Base-by-base conservation (phyloP, 345 rosid genomes). In the Ceriops zippeliana region DNA sequence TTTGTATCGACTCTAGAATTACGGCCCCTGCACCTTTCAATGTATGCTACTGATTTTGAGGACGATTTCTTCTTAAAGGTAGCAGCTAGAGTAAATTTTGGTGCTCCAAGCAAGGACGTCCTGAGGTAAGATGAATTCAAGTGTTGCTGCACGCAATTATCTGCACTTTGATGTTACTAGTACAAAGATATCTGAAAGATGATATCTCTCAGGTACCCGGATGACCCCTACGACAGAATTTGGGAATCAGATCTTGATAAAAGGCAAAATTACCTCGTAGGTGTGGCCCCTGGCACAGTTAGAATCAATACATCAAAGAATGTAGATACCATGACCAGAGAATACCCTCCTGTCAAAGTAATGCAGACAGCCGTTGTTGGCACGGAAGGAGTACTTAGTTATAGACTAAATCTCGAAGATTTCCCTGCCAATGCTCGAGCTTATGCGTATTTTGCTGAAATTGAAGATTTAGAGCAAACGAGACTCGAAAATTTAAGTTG, bases 321-420 rank as follows among this genome's bases (percentile, higher is more conserved):
- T 70, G 65, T 96, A 56, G 77, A 86, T 30, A 63, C 77, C 34
- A 70, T 70, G 61, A 92, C 98, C 11, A 84, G 91, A 79, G 99
- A 96, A 76, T 86, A 90, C 77, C 99, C 99, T n/a, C 99, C 99
- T 52, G 83, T 87, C 51, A 90, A 90, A 75, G 97, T 92, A 47
- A 92, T 96, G 98, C 99, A 96, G 75, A 90, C 97, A 51, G 98
- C 97, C 35, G 99, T 96, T 34, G 90, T 90, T 66, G 99, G 99
- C 66, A 87, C 93, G 0, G 75, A 81, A 75, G 97, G 86, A 65
- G 32, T 54, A 26, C 84, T 96, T 2, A 92, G 87, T 79, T 96
- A 96, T 69, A 77, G 98, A 64, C 69, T 92, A 65, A 91, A 96
- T 84, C 92, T 96, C 27, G 91, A 96, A 20, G 97, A 86, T 66